Base-by-base conservation (phyloP, 2,329 filamentous ascomycete genomes). In the Tolypocladium nubicola region DNA sequence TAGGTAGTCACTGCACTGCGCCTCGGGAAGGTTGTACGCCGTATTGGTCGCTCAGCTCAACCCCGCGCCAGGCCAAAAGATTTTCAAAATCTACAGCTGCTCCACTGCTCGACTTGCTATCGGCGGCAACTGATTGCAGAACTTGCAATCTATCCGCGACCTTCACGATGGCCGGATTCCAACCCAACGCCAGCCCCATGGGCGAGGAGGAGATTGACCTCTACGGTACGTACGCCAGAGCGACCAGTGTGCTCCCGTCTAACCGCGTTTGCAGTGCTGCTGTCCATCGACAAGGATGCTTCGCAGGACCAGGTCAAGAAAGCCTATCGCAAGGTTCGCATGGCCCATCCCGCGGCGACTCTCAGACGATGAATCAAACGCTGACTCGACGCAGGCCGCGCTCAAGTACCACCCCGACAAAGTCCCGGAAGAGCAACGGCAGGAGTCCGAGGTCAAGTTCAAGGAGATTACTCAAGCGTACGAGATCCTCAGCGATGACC, bases 401-500 rank as follows among this genome's bases (percentile, higher is more conserved):
- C 81, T 97, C 56, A 83, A 85, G 70, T 89, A 91, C 69, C 94
- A 99, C 69, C 94, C 94, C 52, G 94, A 99, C 76, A 99, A 99
- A 77, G 94, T 96, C 58, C 80, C 91, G 65, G 90, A 93, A 73
- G 85, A 88, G 35, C 85, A 92, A 68, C 87, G 93, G 64, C 86
- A 86, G 69, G 88, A 87, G 64, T 90, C 94, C 60, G 94, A 97
- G 72, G 80, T 86, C 68, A 91, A 87, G 69, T 99, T 99, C 85
- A 99, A 99, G 76, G 79, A 86, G 57, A 87, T 96, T 58, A 92
- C 89, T 59, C 88, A 95, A 75, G 94, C 94, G 65, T 99, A 99
- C 79, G 94, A 99, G 71, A 97, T 99, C 70, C 90, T 99, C 57
- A 88, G 85, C 75, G 93, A 99, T 79, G 93, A 97, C 61, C 85